These are phyloP conservation scores for Colletotrichum eleusines DNA, from an alignment of 2,329 filamentous ascomycete species.

Conservation along the genomic window DNA sequence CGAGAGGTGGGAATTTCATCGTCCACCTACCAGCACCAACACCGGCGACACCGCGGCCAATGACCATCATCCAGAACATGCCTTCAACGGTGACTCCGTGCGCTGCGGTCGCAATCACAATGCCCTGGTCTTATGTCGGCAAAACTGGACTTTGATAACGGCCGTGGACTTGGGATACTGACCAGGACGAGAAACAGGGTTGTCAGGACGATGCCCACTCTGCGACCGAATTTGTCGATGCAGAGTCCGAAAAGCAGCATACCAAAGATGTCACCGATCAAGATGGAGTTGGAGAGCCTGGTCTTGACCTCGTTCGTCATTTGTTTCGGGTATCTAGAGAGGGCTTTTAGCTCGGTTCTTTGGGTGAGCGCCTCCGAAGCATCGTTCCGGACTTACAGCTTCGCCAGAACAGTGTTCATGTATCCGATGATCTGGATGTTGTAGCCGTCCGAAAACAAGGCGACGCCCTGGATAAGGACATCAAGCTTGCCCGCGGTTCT, in stretches of 20 bases:
- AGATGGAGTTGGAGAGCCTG: slow-evolving; percentile 54
- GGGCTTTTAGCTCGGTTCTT: rapidly evolving
- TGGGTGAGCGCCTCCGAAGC: rapidly evolving
- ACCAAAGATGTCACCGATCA: slow-evolving; percentile 57
- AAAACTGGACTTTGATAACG: rapidly evolving
- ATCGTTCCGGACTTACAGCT: slow-evolving; percentile 42
- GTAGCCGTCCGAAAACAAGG: slow-evolving; percentile 52
- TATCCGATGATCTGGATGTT: slow-evolving; percentile 51
- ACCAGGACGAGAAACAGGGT: slow-evolving; percentile 59
- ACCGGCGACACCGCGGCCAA: slow-evolving; percentile 60
- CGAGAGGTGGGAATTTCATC: background rate
- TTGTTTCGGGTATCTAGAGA: slow-evolving; percentile 45
- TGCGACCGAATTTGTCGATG: slow-evolving; percentile 60
- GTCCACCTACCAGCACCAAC: slow-evolving; percentile 56
- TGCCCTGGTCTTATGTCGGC: slow-evolving; percentile 45
- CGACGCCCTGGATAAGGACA: slow-evolving; percentile 48
- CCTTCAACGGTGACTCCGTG: slow-evolving; percentile 56
- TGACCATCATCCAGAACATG: slow-evolving; percentile 65
- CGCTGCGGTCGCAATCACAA: slow-evolving; percentile 58
- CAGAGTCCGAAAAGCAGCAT: slow-evolving; percentile 56
- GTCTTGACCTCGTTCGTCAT: slow-evolving; percentile 53
- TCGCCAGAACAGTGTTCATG: slow-evolving; percentile 50
- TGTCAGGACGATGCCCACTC: slow-evolving; percentile 58
- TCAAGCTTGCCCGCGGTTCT: slow-evolving; percentile 27
- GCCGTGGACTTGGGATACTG: background rate